Conservation (phyloP, 2,329 filamentous ascomycete species). For the Chrysosporium queenslandicum region DNA sequence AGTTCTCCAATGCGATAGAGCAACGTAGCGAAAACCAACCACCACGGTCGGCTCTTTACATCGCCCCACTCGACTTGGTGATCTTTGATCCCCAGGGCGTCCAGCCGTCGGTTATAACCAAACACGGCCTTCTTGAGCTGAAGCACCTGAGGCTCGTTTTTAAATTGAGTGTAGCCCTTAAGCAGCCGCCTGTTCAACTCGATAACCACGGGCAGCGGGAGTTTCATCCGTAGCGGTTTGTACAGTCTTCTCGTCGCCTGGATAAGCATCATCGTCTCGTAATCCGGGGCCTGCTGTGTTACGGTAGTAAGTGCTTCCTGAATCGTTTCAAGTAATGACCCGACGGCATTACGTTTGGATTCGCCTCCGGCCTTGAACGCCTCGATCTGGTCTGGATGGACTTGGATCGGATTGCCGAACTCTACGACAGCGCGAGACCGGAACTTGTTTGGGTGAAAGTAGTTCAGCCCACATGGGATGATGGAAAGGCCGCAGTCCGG, state of each 20-base stretch:
- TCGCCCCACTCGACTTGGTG: conserved; percentile 65
- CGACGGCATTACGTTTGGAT: conserved; percentile 65
- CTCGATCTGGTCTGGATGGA: conserved; percentile 62
- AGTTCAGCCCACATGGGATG: conserved; percentile 88
- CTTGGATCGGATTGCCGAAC: conserved; percentile 68
- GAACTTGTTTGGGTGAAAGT: conserved; percentile 88
- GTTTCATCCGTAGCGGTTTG: conserved; percentile 73
- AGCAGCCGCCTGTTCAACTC: conserved; percentile 74
- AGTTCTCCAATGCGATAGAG: conserved; percentile 66
- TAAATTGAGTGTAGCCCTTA: conserved; percentile 72
- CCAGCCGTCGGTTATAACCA: conserved; percentile 66
- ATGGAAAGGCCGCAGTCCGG: conserved; percentile 75
- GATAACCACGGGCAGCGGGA: conserved; percentile 73
- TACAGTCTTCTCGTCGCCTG: conserved; percentile 79
- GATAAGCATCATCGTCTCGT: conserved; percentile 75
- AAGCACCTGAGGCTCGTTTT: conserved; percentile 66
- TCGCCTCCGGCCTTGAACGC: conserved; percentile 58
- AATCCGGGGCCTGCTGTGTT: conserved; percentile 75
- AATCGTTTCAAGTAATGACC: conserved; percentile 63
- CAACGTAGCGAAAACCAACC: conserved; percentile 58
- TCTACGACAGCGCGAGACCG: conserved; percentile 77
- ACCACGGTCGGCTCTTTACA: conserved; percentile 56
- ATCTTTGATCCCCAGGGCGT: conserved; percentile 67
- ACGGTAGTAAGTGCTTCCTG: conserved; percentile 69
- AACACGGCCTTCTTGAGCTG: conserved; percentile 58